Percentiles rank a stretch among this genome's conserved stretches.
Conservation (phyloP, 176 grass and related monocot genomes). For the Lolium perenne region DNA sequence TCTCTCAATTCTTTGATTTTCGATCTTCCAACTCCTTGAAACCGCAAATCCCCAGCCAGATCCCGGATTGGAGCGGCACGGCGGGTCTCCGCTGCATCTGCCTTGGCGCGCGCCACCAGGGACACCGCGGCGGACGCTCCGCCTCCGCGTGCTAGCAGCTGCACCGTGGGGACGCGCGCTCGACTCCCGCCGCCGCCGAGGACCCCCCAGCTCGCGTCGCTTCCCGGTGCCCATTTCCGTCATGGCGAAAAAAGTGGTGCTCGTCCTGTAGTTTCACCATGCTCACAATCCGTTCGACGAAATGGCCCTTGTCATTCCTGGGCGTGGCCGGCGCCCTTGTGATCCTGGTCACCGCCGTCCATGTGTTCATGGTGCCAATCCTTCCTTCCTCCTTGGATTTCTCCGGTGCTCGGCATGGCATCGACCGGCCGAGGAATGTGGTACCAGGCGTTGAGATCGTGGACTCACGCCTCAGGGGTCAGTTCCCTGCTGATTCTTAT, state of each 20-base stretch:
- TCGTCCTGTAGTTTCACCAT: conserved; percentile 30
- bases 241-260: background rate
- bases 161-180: background rate
- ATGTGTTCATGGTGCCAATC: conserved; percentile 66
- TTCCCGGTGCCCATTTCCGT: background rate
- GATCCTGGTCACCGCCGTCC: conserved; percentile 47
- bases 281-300: conserved; percentile 49
- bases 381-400: conserved; percentile 60
- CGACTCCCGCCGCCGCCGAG: background rate
- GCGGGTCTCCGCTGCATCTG: background rate
- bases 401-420: conserved; percentile 30
- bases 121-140: background rate
- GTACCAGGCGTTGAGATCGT: conserved; percentile 18
- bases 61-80: background rate
- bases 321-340: conserved; percentile 47
- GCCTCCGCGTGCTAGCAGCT: background rate
- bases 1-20: background rate
- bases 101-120: background rate
- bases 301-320: conserved; percentile 53
- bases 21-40: background rate
- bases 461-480: conserved; percentile 44
- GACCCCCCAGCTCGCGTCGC: background rate
- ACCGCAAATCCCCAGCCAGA: background rate
- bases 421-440: conserved; percentile 18
- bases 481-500: conserved; percentile 58